Evolutionary conservation across 345 rosid species (phyloP), one percentile per base, ranked within the genome.

Genomic region (Salix viminalis): DNA sequence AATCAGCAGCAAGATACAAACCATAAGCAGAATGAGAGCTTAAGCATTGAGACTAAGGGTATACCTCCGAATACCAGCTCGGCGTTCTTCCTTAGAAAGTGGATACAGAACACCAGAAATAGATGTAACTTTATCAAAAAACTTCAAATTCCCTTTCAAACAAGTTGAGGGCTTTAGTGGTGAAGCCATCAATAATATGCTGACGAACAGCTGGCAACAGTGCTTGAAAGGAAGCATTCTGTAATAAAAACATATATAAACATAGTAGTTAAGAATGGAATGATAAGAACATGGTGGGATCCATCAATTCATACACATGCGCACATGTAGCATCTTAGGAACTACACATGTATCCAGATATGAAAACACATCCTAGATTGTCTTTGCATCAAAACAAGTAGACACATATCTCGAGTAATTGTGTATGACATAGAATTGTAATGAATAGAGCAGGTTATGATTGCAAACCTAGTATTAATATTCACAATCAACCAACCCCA

Each of bases 11-110:
- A 71, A 75, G 65, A 78, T 8, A 64, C 24, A 70, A 60, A 74
- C n/a, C 50, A 69, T 48, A 66, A 30, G 56, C 21, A 72, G 41
- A 26, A 74, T n/a, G 32, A 68, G 41, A 68, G 41, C 44, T 28
- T 6, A 75, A 44, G 62, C 54, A 52, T 78, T 32, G 65, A 74
- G 34, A 54, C 65, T 12, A 72, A 61, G 79, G 75, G 68, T 24
- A 68, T 88, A 94, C 99, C 85, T 91, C 69, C 97, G 88, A 82
- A 96, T 96, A 76, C 97, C 97, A 61, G 97, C 99, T 80, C 97
- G 87, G 65, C 98, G 97, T 81, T 94, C 98, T 85, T 94, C 98
- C 87, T 94, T 96, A 28, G 99, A 93, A 65, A 94, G 86, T 30
- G 89, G 91, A 84, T 75, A 81, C 75, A 96, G 88, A 62, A 77